phyloP scores from a whole-genome alignment of 2,329 filamentous ascomycete genomes.

The Botryotinia calthae region DNA sequence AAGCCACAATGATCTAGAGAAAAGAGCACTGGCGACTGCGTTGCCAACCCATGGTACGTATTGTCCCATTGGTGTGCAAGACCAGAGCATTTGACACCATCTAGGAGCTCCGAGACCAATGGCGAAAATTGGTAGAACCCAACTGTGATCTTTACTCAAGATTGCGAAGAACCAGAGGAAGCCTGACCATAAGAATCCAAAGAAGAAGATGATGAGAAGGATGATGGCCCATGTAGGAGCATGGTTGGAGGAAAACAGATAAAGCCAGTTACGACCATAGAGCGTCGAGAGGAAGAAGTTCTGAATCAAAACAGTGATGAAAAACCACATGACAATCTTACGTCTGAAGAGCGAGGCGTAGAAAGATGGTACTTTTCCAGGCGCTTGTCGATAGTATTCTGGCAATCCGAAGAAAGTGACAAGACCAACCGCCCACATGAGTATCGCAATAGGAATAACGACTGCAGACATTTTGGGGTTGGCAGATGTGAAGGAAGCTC shows the following conservation, averaged over 20 bases:
- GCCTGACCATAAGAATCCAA: conserved; percentile 53
- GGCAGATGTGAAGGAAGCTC: conserved; percentile 44
- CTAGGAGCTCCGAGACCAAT: conserved; percentile 64
- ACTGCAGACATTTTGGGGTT: conserved; percentile 47
- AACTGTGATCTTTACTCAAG: conserved; percentile 59
- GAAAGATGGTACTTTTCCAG: conserved; percentile 63
- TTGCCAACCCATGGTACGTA: conserved; percentile 60
- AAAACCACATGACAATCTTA: conserved; percentile 67
- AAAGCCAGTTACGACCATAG: conserved; percentile 66
- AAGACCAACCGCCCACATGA: conserved; percentile 56
- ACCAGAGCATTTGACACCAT: conserved; percentile 69
- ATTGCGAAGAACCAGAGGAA: conserved; percentile 51
- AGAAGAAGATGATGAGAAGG: conserved; percentile 55
- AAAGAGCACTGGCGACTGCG: conserved; percentile 52
- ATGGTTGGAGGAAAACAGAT: conserved; percentile 36
- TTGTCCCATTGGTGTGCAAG: conserved; percentile 56
- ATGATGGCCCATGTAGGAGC: conserved; percentile 56
- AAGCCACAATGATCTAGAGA: conserved; percentile 60
- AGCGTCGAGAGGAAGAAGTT: conserved; percentile 50
- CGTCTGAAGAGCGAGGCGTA: conserved; percentile 60
- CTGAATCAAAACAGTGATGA: conserved; percentile 52
- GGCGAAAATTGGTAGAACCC: conserved; percentile 66
- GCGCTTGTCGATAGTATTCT: conserved; percentile 63
- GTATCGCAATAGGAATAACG: conserved; percentile 54
- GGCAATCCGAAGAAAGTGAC: conserved; percentile 61